A percentile compares a stretch with the other conserved stretches of the same genome.
phyloP scores from a whole-genome alignment of 208 protist species.

The Leishmania tropica region DNA sequence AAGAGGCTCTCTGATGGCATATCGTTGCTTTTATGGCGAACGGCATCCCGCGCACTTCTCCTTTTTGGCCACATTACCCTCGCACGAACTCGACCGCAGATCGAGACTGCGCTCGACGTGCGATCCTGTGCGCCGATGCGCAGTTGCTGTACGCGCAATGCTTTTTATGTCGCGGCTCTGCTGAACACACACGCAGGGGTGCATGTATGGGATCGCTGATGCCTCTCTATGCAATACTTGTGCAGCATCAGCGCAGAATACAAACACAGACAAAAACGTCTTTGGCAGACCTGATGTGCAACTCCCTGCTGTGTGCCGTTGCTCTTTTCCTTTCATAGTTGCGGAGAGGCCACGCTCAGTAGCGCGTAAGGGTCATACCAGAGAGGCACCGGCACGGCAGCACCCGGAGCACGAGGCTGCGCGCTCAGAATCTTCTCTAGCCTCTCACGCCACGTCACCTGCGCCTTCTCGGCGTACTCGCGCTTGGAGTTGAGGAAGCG shows the following conservation, averaged over 20 bases:
- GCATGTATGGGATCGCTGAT: too few species aligned
- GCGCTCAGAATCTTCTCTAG: slow-evolving; percentile 22
- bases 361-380: slow-evolving; percentile 84
- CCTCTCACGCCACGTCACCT: slow-evolving; percentile 52
- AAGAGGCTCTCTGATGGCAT: not conserved
- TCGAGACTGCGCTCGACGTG: not conserved
- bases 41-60: not conserved
- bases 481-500: slow-evolving; percentile 59
- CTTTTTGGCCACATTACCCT: not conserved
- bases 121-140: not conserved
- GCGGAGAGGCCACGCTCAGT: slow-evolving; percentile 45
- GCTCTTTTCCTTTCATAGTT: not conserved
- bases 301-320: not conserved
- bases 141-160: not conserved
- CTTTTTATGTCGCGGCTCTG: not conserved
- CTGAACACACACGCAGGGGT: not conserved
- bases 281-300: not conserved
- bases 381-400: slow-evolving; percentile 46
- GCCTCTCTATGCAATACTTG: not conserved
- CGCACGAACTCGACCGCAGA: not conserved
- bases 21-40: not conserved
- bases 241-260: not conserved
- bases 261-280: not conserved
- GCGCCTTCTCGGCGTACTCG: slow-evolving; percentile 41
- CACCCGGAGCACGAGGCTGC: slow-evolving; percentile 4